Evolutionary conservation across 768 basidiomycete species (phyloP), one percentile per base, ranked within the genome.

Genomic region (Peribolospora kevripleyi): DNA sequence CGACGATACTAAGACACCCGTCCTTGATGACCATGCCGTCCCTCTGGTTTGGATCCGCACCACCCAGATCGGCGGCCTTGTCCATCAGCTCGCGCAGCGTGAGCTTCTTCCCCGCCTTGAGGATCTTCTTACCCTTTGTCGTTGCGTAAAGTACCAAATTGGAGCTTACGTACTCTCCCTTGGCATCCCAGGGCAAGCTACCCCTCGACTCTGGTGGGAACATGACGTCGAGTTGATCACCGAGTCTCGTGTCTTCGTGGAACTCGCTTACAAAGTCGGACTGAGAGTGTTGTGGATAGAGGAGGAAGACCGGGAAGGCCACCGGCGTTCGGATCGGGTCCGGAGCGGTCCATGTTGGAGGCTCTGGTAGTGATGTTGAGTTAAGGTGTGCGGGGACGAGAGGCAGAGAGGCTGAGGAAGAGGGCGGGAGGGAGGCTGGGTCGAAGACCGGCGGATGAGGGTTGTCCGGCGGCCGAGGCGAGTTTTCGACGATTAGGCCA

Each of bases 31-130:
- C 84, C 52, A 95, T 65, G 1, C 91, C 88, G 64, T 97, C 90
- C 58, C 61, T 67, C 41, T 69, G 69, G 54, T 75, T 76, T 66
- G 76, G 79, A 73, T 75, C 3, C 52, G 60, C 1, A 80, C 75
- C 3, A 75, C 77, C 7, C 25, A 57, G 57, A 38, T 54, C 46
- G 10, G 61, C 55, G 3, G 65, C 65, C 55, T 65, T 65, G 3
- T 67, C 68, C 60, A 79, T 80, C 3, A 91, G 80, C 62, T 88
- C 83, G 49, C 73, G 69, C 56, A 97, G 69, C 8, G 81, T 81
- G 77, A 91, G 80, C 65, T 82, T 86, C 69, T 80, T 84, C 10
- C 90, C 91, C 4, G 91, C 77, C 68, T 90, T 98, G 56, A 98
- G 70, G 49, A 97, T 67, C 45, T 85, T 74, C 63, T 76, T 81